Evolutionary conservation across 1,284 basidiomycete species (phyloP), one percentile per base, ranked within the genome.

Genomic region (Cutaneotrichosporon sp.): DNA sequence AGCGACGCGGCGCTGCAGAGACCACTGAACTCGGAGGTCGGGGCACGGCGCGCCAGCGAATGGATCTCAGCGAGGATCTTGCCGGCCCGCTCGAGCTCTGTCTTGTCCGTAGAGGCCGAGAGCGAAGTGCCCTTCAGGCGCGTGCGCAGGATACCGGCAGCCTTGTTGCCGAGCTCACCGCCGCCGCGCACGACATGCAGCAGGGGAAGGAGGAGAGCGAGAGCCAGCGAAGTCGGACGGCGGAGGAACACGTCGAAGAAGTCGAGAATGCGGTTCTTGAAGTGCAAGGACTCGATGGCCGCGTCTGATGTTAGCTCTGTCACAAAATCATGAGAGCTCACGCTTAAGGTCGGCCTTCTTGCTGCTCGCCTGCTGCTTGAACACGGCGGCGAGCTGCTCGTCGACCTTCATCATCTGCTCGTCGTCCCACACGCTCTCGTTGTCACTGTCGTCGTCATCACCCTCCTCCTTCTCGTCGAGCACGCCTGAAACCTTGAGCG

Each of bases 391-490:
- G 7, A 99, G 86, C 75, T 97, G 91, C 66, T 92, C 91, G 75
- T 99, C 96, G 51, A 98, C 86, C 56, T 90, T 89, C 84, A 97
- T 88, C 96, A 98, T 99, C 81, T 97, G 92, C 53, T 98, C 95
- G 75, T 98, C 96, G 74, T 95, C 90, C 88, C 94, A 89, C 31
- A 89, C 82, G 70, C 90, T 88, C 36, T 89, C 87, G 51, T 83
- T 83, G 30, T 70, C 72, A 5, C 69, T 73, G 32, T 72, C 69
- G 16, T 63, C 72, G 18, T 72, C 72, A 7, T 69, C 71, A 14
- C 16, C 57, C 4, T 34, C 60, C 51, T 61, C 60, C 7, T 51
- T 66, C 16, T 70, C 67, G 58, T 85, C 84, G 55, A 85, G 86
- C 63, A 90, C 83, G 4, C 90, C 90, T 67, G 88, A 89, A 21